Percentiles rank a stretch among this genome's conserved stretches.
These are phyloP conservation scores for Colletotrichum lupini DNA, from an alignment of 2,329 filamentous ascomycete genomes.

Conservation along the genomic window DNA sequence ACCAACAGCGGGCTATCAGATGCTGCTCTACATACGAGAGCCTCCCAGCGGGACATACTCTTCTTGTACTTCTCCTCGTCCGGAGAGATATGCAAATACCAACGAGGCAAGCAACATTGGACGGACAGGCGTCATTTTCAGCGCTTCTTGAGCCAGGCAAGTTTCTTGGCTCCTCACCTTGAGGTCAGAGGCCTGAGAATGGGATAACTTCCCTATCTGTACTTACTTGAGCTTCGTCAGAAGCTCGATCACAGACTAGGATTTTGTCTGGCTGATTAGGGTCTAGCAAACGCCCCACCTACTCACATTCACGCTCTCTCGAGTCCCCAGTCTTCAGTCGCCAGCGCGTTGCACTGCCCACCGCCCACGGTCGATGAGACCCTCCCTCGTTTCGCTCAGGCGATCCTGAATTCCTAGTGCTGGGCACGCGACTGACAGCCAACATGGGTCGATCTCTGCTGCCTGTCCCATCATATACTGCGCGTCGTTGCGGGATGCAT, in stretches of 20 bases:
- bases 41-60: background rate
- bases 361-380: slow-evolving; percentile 1
- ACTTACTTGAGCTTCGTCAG: background rate
- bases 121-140: background rate
- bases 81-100: background rate
- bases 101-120: background rate
- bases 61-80: background rate
- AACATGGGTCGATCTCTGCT: slow-evolving; percentile 2
- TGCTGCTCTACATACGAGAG: background rate
- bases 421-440: slow-evolving; percentile 28
- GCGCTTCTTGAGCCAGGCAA: background rate
- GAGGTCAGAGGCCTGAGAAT: background rate
- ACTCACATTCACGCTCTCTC: background rate
- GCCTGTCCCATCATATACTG: background rate
- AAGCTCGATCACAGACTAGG: background rate
- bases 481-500: slow-evolving; percentile 2
- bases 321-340: background rate
- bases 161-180: background rate
- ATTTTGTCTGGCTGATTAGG: slow-evolving; percentile 15
- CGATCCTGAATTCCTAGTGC: slow-evolving; percentile 17
- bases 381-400: slow-evolving; percentile 25
- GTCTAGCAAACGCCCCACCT: slow-evolving; percentile 15
- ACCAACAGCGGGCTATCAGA: background rate
- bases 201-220: background rate
- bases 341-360: slow-evolving; percentile 17